phyloP scores from a whole-genome alignment of 345 rosid genomes.

The Acer yangbiense region DNA sequence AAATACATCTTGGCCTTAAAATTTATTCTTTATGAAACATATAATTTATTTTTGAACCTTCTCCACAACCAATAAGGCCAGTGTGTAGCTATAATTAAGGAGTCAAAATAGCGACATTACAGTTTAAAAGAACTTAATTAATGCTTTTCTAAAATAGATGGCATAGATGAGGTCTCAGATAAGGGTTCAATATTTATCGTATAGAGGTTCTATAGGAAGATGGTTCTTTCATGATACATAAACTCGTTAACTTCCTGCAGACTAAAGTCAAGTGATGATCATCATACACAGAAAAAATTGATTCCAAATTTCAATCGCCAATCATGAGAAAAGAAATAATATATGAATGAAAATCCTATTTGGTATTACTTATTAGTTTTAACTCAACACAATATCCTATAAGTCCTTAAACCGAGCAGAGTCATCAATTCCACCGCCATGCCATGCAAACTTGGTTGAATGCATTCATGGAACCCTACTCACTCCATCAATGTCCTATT shows the following conservation, averaged over 20 bases:
- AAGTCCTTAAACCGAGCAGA: slow-evolving; percentile 24
- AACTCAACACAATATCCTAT: slow-evolving; percentile 21
- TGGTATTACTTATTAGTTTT: slow-evolving; percentile 12
- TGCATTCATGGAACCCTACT: slow-evolving; percentile 27
- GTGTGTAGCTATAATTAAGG: not conserved
- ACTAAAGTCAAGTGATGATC: not conserved
- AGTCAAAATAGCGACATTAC: not conserved
- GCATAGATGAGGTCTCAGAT: not conserved
- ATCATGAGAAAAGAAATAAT: not conserved
- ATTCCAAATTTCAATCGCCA: not conserved
- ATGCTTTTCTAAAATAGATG: not conserved
- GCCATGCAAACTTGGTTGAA: slow-evolving; percentile 20
- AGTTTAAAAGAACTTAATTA: slow-evolving; percentile 1
- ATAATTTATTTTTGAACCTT: not conserved
- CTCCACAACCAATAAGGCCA: not conserved
- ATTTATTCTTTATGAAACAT: not conserved
- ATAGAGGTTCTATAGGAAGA: not conserved
- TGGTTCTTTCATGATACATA: not conserved
- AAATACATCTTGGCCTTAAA: not conserved
- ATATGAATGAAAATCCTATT: not conserved
- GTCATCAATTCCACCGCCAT: slow-evolving; percentile 22
- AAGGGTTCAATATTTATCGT: not conserved
- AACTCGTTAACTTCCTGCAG: not conserved
- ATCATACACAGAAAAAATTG: not conserved
- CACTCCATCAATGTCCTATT: slow-evolving; percentile 12